Base-by-base conservation (phyloP, 2,329 filamentous ascomycete species). In the Cytospora leucostoma region DNA sequence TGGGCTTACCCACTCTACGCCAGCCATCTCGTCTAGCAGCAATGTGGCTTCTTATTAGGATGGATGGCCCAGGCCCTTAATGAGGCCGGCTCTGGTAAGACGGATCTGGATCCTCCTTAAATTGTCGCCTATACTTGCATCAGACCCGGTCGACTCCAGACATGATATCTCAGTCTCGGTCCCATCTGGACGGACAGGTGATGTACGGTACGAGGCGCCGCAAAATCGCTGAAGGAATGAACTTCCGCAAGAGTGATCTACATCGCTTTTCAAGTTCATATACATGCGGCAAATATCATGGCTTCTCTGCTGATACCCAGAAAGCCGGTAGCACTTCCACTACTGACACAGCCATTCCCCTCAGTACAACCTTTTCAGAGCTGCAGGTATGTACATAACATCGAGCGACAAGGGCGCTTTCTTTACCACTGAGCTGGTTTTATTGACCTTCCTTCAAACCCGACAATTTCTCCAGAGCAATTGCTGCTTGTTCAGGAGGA, bases 361-460 rank as follows among this genome's bases (percentile, higher is more conserved):
- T 50, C 5, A 15, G 57, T 47, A 54, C 53, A 35, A 38, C 58
- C 57, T 19, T 38, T 56, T 52, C 51, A 53, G 7, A 83, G 71
- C 66, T 77, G 80, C 3, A 71, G 71, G n/a, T n/a, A n/a, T n/a
- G 38, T 83, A 70, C 75, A 84, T 81, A 4, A 74, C 77, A 7
- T 75, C 73, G 59, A 84, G 69, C 7, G 81, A 77, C 40, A 77
- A 75, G 12, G 75, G 76, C 33, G 81, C 80, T 71, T 81, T 83
- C 49, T 71, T 76, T 54, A 79, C 74, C 61, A 82, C 81, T 1
- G 71, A 68, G 32, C 74, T 69, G 10, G 72, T 70, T 13, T 67
- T 62, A 2, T 78, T 72, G 33, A 82, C 74, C 4, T 76, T 71
- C 19, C 68, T 68, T 81, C 82, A 84, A 59, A 83, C 78, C 2